Percentiles rank a stretch among this genome's conserved stretches.
phyloP scores from a whole-genome alignment of 139 green algal genomes.

The Dunaliella sp. region DNA sequence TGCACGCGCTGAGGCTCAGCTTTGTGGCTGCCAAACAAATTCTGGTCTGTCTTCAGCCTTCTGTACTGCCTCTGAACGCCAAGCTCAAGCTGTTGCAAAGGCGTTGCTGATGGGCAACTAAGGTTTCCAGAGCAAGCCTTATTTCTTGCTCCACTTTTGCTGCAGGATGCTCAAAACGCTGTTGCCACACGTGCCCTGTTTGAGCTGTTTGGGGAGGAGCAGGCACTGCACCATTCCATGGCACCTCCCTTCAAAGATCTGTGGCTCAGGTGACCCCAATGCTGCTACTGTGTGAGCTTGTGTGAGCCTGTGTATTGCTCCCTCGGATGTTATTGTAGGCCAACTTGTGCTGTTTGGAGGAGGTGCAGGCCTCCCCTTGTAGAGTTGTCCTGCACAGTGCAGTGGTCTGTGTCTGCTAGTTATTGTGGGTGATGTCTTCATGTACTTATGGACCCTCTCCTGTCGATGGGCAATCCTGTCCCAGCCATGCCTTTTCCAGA shows the following conservation, averaged over 20 bases:
- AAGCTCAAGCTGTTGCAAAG: no score
- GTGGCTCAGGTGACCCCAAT: conserved; percentile 34
- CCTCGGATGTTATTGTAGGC: neutral
- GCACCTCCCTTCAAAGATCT: conserved; percentile 40
- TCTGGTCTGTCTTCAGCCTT: no score
- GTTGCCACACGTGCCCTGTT: conserved; percentile 69
- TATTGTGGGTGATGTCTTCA: no score
- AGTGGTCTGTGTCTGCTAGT: no score
- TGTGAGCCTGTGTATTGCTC: neutral
- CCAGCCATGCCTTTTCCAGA: no score
- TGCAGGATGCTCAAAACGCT: conserved; percentile 82
- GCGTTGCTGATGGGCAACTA: no score
- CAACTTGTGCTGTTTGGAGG: neutral
- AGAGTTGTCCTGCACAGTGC: neutral
- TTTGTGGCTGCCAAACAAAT: no score
- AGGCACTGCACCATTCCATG: conserved; percentile 38
- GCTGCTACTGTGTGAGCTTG: neutral
- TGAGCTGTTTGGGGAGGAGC: conserved; percentile 39
- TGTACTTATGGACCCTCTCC: no score
- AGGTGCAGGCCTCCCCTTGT: neutral
- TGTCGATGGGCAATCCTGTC: no score
- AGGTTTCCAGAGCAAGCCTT: neutral
- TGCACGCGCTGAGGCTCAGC: no score
- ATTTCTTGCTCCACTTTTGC: neutral
- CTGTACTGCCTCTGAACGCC: no score